Conservation (phyloP, 2,329 filamentous ascomycete genomes). For the Sordariomycetes sp. region DNA sequence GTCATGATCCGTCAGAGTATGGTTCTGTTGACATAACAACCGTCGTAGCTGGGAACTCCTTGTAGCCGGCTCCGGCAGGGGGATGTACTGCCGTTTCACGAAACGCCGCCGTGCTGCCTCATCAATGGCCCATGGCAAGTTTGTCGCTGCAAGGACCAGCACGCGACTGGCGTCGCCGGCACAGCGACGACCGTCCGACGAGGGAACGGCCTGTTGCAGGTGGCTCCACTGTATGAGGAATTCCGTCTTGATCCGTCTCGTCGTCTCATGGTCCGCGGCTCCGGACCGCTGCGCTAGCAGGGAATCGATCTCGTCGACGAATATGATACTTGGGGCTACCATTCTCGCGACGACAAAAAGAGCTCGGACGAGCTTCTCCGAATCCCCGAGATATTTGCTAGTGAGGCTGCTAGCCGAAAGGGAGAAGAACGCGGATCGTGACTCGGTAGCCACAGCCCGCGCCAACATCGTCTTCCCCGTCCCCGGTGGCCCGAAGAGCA, state of each 20-base stretch:
- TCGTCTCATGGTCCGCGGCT: constrained; percentile 82
- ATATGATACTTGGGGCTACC: constrained; percentile 89
- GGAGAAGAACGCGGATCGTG: constrained; percentile 88
- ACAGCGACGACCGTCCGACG: constrained; percentile 25
- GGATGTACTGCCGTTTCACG: constrained; percentile 90
- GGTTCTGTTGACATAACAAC: constrained; percentile 77
- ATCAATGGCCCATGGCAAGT: constrained; percentile 94
- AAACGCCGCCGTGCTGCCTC: constrained; percentile 86
- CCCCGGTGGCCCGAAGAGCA: constrained; percentile 92
- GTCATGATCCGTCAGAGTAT: constrained; percentile 58
- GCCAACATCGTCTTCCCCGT: constrained; percentile 98
- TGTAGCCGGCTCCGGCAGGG: constrained; percentile 74
- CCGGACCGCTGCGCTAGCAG: constrained; percentile 74
- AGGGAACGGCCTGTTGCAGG: constrained; percentile 74
- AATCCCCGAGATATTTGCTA: constrained; percentile 91
- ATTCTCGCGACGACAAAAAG: constrained; percentile 82
- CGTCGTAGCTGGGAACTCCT: constrained; percentile 67
- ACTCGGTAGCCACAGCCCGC: constrained; percentile 87
- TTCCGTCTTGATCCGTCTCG: constrained; percentile 88
- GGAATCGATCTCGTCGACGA: constrained; percentile 96
- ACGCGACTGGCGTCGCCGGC: constrained; percentile 61
- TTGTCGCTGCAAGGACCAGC: constrained; percentile 87
- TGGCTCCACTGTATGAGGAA: constrained; percentile 98
- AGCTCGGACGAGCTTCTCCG: constrained; percentile 88
- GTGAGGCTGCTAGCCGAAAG: constrained; percentile 91